Evolutionary conservation across 257 asterid species (phyloP), one percentile per base, ranked within the genome.

Genomic region (Mentha longifolia): DNA sequence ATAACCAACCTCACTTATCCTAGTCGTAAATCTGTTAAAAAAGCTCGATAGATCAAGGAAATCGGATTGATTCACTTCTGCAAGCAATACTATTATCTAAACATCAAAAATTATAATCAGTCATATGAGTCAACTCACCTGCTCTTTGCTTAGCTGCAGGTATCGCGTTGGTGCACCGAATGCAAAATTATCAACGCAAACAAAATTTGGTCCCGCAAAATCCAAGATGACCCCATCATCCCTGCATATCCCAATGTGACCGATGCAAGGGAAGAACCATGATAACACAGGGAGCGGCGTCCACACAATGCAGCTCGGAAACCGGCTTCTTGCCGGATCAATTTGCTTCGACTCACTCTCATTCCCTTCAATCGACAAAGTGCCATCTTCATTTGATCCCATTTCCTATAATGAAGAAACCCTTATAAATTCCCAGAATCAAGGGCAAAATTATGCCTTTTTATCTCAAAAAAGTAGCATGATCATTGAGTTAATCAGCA

Each of bases 231-330:
- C 95, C 2, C 99, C 99, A 47, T 94, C 96, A 73, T 89, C 93
- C 76, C 97, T 83, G 62, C 99, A 89, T 46, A 91, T 83, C 37
- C 99, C 99, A 37, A 94, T 58, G 79, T 94, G 99, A 65, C 97
- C 98, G 63, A 94, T 83, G 73, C 87, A 88, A 20, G 98, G 98
- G 68, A 85, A 57, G 78, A 94, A 87, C 92, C 97, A 94, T 1
- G 99, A 94, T 14, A 94, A 15, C 69, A 94, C 84, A 10, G 98
- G 98, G 51, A 91, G 96, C 9, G 99, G 99, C 31, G 95, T 68
- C 99, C 99, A 94, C 63, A 91, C 99, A 65, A 94, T 88, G 93
- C 96, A 89, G 83, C 77, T 79, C 0, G 99, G 98, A 56, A 89
- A 94, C 49, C 97, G 88, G 71, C 80, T 87, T 71, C 87, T 80